These are phyloP conservation scores for Alternaria alternata DNA, from an alignment of 2,329 filamentous ascomycete genomes.

Conservation along the genomic window DNA sequence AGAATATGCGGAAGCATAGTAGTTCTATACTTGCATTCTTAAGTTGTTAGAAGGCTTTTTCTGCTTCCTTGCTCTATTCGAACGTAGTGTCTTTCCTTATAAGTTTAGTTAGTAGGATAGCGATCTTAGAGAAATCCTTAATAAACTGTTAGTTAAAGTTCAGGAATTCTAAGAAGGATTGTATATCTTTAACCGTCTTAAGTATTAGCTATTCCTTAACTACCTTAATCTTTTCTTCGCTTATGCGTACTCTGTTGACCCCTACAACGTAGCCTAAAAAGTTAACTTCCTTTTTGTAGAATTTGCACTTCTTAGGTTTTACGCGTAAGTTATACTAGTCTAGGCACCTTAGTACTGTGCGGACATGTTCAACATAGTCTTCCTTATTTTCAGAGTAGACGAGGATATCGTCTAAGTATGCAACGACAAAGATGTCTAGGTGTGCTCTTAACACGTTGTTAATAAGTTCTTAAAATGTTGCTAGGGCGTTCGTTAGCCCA, in stretches of 20 bases:
- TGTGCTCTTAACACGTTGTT: slow-evolving; percentile 2
- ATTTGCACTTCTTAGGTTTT: no score
- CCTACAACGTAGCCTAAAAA: no score
- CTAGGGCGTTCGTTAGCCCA: slow-evolving; percentile 7
- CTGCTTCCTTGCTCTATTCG: not conserved
- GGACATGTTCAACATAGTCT: no score
- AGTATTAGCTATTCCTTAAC: no score
- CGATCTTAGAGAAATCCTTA: slow-evolving; percentile 9
- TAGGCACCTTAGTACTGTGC: no score
- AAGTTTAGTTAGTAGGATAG: slow-evolving; percentile 12
- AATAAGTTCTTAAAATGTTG: slow-evolving; percentile 16
- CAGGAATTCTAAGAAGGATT: slow-evolving; percentile 41
- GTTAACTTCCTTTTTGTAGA: fast-evolving
- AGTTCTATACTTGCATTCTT: slow-evolving; percentile 29
- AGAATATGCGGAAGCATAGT: slow-evolving; percentile 22
- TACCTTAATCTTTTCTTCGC: no score
- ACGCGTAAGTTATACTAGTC: no score
- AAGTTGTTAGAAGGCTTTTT: slow-evolving; percentile 11
- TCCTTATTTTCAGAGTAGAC: not conserved
- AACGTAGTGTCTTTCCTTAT: not conserved
- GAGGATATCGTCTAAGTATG: not conserved
- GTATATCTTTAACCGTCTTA: slow-evolving; percentile 22
- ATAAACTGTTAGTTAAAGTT: slow-evolving; percentile 48
- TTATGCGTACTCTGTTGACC: no score
- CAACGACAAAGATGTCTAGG: not conserved